Evolutionary conservation across 2,329 filamentous ascomycete species (phyloP).

Genomic region (Aphanocladium album): DNA sequence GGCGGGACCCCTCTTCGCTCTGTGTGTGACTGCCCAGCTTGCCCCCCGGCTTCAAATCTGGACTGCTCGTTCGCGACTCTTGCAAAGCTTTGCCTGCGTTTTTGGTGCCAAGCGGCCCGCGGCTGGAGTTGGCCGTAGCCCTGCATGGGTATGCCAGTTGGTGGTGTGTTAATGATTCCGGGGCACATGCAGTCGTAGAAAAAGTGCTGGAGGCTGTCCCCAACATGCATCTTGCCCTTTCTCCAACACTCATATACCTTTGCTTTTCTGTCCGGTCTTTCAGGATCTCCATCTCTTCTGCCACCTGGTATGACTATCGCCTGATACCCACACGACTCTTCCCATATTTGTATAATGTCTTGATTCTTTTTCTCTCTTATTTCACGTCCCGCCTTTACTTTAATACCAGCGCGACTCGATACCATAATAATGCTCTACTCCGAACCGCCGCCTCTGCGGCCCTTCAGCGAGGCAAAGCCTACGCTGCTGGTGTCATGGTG

Average conservation of each 20-base stretch:
- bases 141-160: neutral
- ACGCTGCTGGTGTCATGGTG: constrained; percentile 91
- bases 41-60: neutral
- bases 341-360: neutral
- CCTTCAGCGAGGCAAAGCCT: constrained; percentile 60
- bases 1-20: neutral
- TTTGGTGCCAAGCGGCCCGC: neutral
- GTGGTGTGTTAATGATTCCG: neutral
- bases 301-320: neutral
- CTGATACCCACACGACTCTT: neutral
- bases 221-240: neutral
- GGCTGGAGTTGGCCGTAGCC: neutral
- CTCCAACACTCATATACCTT: neutral
- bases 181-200: neutral
- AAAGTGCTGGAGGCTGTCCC: neutral
- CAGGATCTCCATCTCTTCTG: neutral
- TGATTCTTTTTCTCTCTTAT: neutral
- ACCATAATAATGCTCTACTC: constrained; percentile 39
- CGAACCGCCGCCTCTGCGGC: constrained; percentile 38
- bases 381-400: neutral
- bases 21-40: neutral
- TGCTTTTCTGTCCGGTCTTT: neutral
- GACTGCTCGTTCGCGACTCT: neutral
- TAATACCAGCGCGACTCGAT: neutral
- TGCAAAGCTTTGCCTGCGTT: neutral